These are phyloP conservation scores for Solanum microdontum DNA, from an alignment of 257 asterid species.

Conservation along the genomic window DNA sequence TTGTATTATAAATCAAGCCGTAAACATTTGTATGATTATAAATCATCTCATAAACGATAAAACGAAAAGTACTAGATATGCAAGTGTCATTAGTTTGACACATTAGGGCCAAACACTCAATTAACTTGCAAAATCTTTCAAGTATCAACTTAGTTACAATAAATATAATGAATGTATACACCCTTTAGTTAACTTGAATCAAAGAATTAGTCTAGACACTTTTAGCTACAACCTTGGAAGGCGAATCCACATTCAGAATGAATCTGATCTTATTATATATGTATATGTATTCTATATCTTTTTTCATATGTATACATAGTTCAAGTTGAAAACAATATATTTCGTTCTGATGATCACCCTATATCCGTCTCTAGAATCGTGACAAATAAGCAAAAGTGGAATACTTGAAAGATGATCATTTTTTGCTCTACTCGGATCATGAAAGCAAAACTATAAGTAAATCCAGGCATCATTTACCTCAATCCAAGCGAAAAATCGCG, in stretches of 20 bases:
- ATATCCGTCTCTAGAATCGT: no score
- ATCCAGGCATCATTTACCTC: background rate
- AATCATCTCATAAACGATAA: background rate
- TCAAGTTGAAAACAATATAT: background rate
- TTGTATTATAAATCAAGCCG: fast-evolving
- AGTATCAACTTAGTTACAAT: background rate
- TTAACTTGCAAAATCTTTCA: background rate
- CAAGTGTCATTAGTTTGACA: background rate
- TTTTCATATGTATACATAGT: background rate
- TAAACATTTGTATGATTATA: background rate
- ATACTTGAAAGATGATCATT: background rate
- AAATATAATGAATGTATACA: background rate
- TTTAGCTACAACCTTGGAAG: background rate
- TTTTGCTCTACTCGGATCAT: background rate
- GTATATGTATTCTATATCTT: background rate
- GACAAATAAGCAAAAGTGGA: background rate
- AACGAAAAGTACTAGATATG: background rate
- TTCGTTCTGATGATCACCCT: background rate
- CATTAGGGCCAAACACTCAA: background rate
- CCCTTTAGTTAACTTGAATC: background rate
- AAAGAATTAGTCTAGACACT: background rate
- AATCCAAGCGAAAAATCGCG: background rate
- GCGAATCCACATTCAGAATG: background rate
- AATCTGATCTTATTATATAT: background rate
- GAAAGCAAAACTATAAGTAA: background rate